These are phyloP conservation scores for Rhizopogon hawkerae DNA, from an alignment of 1,284 basidiomycete species.

Conservation along the genomic window DNA sequence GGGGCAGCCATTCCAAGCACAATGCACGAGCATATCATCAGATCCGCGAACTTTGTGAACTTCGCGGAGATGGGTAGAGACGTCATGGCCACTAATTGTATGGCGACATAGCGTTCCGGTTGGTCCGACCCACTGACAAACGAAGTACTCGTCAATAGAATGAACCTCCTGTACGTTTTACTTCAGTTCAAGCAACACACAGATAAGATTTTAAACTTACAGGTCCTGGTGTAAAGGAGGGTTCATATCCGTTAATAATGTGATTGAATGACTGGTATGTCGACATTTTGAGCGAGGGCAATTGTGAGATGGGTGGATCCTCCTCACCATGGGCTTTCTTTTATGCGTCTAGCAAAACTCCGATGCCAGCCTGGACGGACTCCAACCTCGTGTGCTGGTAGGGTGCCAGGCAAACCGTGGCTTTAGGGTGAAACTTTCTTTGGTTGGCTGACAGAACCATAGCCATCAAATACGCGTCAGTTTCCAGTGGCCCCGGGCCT, in stretches of 20 bases:
- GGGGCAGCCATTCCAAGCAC: slow-evolving; percentile 14
- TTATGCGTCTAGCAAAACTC: neutral
- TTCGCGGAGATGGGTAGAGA: slow-evolving; percentile 16
- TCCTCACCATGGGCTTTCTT: too few species aligned
- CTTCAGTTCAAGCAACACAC: too few species aligned
- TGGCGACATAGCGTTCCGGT: slow-evolving; percentile 9
- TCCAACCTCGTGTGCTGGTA: neutral
- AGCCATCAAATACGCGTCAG: neutral
- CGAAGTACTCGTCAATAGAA: neutral
- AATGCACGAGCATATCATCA: slow-evolving; percentile 2
- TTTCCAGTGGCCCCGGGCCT: neutral
- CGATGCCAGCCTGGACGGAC: neutral
- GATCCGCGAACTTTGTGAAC: slow-evolving; percentile 7
- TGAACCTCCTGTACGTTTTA: too few species aligned
- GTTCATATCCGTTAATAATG: too few species aligned
- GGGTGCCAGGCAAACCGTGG: neutral
- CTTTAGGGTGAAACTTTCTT: neutral
- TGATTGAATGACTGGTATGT: too few species aligned
- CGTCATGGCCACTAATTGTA: slow-evolving; percentile 9
- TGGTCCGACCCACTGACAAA: neutral
- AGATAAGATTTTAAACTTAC: neutral
- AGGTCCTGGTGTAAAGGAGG: too few species aligned
- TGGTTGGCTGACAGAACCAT: neutral
- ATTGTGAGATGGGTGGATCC: too few species aligned
- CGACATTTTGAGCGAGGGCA: too few species aligned